Evolutionary conservation across 2,329 filamentous ascomycete species (phyloP).

Genomic region (Whalleya microplaca): DNA sequence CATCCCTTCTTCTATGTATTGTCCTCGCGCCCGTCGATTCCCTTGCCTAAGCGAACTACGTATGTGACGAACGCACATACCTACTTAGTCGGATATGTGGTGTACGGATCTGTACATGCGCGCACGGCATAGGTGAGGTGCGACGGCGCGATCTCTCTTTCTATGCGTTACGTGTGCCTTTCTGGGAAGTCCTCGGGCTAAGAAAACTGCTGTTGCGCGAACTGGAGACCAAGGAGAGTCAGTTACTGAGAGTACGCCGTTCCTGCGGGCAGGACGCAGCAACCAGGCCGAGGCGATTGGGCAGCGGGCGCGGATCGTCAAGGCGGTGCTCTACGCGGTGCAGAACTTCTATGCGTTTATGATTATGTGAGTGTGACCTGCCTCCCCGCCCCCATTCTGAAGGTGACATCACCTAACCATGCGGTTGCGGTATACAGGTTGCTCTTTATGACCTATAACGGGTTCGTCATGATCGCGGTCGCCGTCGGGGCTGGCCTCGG

Average conservation of each 20-base stretch:
- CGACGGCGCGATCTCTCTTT: neutral
- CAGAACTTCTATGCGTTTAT: conserved; percentile 99
- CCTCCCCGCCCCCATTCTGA: neutral
- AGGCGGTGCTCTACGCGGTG: conserved; percentile 82
- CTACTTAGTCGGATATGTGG: too few species aligned
- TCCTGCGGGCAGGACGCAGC: conserved; percentile 71
- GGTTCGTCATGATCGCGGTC: conserved; percentile 94
- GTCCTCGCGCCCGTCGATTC: neutral
- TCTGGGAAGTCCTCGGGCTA: conserved; percentile 23
- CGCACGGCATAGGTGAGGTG: neutral
- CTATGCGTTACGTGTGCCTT: conserved; percentile 2
- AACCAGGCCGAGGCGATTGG: conserved; percentile 60
- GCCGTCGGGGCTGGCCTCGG: conserved; percentile 87
- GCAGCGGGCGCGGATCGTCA: conserved; percentile 74
- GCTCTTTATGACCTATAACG: conserved; percentile 99
- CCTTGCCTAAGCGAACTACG: too few species aligned
- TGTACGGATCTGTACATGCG: too few species aligned
- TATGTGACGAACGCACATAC: too few species aligned
- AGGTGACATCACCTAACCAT: conserved; percentile 2
- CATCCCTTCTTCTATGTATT: conserved; percentile 7
- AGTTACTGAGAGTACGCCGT: conserved; percentile 66
- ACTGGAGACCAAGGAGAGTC: conserved; percentile 36
- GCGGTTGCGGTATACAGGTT: conserved; percentile 66
- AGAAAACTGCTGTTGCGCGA: conserved; percentile 19
- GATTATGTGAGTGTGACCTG: conserved; percentile 79